These are phyloP conservation scores for Fusarium bulbicola DNA, from an alignment of 2,329 filamentous ascomycete genomes.

Conservation along the genomic window DNA sequence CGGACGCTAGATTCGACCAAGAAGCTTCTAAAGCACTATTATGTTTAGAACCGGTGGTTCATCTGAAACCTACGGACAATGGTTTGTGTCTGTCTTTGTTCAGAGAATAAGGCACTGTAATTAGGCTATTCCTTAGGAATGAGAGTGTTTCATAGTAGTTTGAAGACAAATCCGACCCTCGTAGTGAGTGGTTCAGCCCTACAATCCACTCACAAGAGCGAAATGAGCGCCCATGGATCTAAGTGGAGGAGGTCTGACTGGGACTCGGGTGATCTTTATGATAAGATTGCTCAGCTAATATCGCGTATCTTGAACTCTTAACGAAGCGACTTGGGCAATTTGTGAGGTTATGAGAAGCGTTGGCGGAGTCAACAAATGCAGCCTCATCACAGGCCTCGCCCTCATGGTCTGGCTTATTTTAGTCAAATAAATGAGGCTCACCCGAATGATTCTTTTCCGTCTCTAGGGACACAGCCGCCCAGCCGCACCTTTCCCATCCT, in stretches of 20 bases:
- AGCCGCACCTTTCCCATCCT: conserved; percentile 11
- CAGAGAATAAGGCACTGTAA: neutral
- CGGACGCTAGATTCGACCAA: neutral
- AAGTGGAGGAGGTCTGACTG: neutral
- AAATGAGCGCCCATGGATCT: neutral
- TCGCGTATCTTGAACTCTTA: neutral
- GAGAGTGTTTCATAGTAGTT: neutral
- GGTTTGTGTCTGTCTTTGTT: neutral
- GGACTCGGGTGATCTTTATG: neutral
- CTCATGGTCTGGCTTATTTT: neutral
- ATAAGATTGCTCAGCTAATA: neutral
- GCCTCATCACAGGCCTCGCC: neutral
- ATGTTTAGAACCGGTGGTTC: neutral
- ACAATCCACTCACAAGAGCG: conserved; percentile 15
- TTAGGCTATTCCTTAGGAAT: neutral
- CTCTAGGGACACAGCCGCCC: conserved; percentile 7
- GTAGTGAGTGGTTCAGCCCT: conserved; percentile 24
- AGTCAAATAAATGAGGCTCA: conserved; percentile 24
- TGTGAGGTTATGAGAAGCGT: neutral
- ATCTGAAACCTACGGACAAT: neutral
- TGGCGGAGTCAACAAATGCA: neutral
- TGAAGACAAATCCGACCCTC: neutral
- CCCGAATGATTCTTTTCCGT: conserved; percentile 20
- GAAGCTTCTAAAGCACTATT: neutral
- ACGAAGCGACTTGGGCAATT: neutral